phyloP scores from a whole-genome alignment of 208 protist genomes.

The Leishmania turanica region DNA sequence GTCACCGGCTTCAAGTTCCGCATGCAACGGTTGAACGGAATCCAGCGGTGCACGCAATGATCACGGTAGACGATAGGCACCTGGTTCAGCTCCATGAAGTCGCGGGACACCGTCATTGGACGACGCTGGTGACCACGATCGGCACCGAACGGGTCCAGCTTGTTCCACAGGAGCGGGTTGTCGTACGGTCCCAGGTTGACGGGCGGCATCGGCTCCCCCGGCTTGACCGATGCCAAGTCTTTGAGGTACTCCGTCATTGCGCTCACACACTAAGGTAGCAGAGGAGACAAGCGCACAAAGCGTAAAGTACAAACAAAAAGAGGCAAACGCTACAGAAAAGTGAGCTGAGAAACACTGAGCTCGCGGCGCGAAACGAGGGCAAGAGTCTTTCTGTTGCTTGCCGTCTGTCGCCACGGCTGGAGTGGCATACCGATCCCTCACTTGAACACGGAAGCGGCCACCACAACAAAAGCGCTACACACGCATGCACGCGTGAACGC shows the following conservation, averaged over 20 bases:
- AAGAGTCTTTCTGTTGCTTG: background rate
- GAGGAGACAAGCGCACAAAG: background rate
- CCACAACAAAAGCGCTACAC: background rate
- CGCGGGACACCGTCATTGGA: conserved; percentile 87
- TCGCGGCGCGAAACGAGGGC: too few species aligned
- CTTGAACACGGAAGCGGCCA: background rate
- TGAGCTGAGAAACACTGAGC: background rate
- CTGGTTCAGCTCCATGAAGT: conserved; percentile 90
- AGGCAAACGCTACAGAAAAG: background rate
- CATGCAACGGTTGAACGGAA: conserved; percentile 84
- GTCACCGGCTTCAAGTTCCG: conserved; percentile 88
- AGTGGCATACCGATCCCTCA: background rate
- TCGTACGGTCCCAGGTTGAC: conserved; percentile 91
- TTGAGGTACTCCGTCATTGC: conserved; percentile 89
- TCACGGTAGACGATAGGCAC: conserved; percentile 88
- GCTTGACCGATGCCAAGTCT: conserved; percentile 54
- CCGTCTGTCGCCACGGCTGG: background rate
- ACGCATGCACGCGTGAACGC: background rate
- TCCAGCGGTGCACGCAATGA: conserved; percentile 89
- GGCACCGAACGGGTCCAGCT: conserved; percentile 91
- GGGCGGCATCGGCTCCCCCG: conserved; percentile 69
- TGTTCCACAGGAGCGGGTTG: conserved; percentile 92
- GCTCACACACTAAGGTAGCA: background rate
- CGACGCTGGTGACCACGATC: conserved; percentile 90
- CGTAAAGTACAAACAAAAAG: background rate